A percentile compares a stretch with the other conserved stretches of the same genome.
These are phyloP conservation scores for Proteromonas lacertae DNA, from an alignment of 352 stramenopile genomes.

Conservation along the genomic window DNA sequence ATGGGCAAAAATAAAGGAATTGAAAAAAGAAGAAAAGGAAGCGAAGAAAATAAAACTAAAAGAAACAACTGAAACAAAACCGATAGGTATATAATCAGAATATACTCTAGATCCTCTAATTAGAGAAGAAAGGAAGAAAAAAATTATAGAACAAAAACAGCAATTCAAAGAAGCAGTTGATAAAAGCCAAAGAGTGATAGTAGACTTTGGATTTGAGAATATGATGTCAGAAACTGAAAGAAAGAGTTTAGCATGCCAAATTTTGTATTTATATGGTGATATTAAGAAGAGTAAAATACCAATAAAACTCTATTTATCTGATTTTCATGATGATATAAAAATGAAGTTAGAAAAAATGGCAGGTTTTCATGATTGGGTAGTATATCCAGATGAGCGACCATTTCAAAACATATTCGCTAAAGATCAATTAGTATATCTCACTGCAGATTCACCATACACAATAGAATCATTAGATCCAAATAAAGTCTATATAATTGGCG, in stretches of 20 bases:
- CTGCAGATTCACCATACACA: constrained; percentile 55
- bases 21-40: no score
- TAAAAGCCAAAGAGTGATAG: constrained; percentile 19
- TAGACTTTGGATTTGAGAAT: constrained; percentile 67
- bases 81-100: no score
- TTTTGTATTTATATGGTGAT: constrained; percentile 36
- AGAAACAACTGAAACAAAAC: no score
- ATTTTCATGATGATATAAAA: constrained; percentile 15
- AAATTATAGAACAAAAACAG: constrained; percentile 6
- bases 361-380: constrained; percentile 7
- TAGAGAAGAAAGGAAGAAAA: constrained; percentile 4
- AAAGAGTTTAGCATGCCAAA: constrained; percentile 59
- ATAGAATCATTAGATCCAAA: constrained; percentile 36
- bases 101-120: not conserved
- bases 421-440: constrained; percentile 60
- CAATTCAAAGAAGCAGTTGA: constrained; percentile 35
- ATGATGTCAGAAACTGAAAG: constrained; percentile 58
- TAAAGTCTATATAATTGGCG: constrained; percentile 76
- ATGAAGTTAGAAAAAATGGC: not conserved
- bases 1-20: no score
- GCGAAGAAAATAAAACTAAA: no score
- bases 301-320: constrained; percentile 18
- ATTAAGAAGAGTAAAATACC: constrained; percentile 14
- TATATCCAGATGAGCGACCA: constrained; percentile 11
- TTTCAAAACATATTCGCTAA: constrained; percentile 33